Percentiles rank a stretch among this genome's conserved stretches.
phyloP scores from a whole-genome alignment of 2,329 filamentous ascomycete genomes.

The Intubia oerlemansii region DNA sequence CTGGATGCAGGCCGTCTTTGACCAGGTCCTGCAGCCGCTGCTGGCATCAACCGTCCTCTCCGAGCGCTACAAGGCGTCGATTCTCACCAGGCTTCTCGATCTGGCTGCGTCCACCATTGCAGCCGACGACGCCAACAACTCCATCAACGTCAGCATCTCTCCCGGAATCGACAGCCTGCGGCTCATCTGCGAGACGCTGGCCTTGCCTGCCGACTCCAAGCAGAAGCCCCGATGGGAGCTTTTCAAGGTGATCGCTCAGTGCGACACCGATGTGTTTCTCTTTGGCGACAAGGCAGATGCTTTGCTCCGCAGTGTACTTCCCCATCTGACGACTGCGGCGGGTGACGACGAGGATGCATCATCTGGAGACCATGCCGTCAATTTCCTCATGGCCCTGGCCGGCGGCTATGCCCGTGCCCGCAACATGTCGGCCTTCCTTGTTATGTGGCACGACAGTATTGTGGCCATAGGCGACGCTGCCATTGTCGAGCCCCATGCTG shows the following conservation, averaged over 20 bases:
- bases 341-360: constrained; percentile 3
- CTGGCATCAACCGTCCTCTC: constrained; percentile 3
- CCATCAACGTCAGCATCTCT: background rate
- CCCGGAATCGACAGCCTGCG: constrained; percentile 17
- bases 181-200: constrained; percentile 16
- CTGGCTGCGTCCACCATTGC: constrained; percentile 12
- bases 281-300: constrained; percentile 15
- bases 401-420: constrained; percentile 22
- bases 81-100: constrained; percentile 13
- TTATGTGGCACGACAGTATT: constrained; percentile 19
- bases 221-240: constrained; percentile 15
- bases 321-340: constrained; percentile 10
- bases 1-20: constrained; percentile 19
- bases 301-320: constrained; percentile 19
- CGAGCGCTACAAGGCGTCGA: background rate
- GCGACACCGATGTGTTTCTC: constrained; percentile 26
- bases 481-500: constrained; percentile 1
- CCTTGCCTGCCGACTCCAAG: no score
- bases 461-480: constrained; percentile 15
- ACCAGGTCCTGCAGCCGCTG: constrained; percentile 12
- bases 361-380: constrained; percentile 5
- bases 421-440: constrained; percentile 23
- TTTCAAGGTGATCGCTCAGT: constrained; percentile 15
- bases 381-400: constrained; percentile 20
- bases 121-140: background rate